Conservation (phyloP, 441 rosid genomes). For the Monsonia emarginata region DNA sequence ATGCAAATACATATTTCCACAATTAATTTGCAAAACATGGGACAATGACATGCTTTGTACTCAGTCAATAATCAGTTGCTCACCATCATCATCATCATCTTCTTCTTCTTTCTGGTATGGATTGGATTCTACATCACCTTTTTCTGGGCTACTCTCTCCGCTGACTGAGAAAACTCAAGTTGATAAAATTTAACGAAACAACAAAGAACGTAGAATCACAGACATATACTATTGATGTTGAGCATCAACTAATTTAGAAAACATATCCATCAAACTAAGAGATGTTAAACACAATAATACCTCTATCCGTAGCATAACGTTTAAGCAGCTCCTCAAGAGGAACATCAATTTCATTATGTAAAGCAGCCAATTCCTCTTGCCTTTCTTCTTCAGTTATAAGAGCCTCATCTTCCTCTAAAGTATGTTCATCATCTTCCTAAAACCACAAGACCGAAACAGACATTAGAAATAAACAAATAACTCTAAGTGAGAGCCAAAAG, state of each 20-base stretch:
- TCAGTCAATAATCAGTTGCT: neutral
- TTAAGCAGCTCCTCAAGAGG: conserved; percentile 82
- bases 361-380: conserved; percentile 81
- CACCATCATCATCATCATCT: neutral
- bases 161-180: conserved; percentile 4
- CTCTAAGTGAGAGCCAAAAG: conserved; percentile 2
- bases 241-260: neutral
- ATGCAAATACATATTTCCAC: neutral
- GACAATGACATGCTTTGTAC: neutral
- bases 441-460: conserved; percentile 29
- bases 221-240: neutral
- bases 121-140: neutral
- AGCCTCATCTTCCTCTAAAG: conserved; percentile 90
- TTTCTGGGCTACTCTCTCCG: conserved; percentile 7
- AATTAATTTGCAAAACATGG: neutral
- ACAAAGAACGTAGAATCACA: neutral
- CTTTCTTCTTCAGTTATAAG: conserved; percentile 75
- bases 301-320: conserved; percentile 48
- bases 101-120: conserved; percentile 2
- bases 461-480: conserved; percentile 10
- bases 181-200: neutral
- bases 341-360: conserved; percentile 67
- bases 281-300: conserved; percentile 25
- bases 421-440: conserved; percentile 98
- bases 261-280: neutral